Evolutionary conservation across 2,329 filamentous ascomycete genomes (phyloP), one percentile per base, ranked within the genome.

Genomic region (Colletotrichum falcatum): DNA sequence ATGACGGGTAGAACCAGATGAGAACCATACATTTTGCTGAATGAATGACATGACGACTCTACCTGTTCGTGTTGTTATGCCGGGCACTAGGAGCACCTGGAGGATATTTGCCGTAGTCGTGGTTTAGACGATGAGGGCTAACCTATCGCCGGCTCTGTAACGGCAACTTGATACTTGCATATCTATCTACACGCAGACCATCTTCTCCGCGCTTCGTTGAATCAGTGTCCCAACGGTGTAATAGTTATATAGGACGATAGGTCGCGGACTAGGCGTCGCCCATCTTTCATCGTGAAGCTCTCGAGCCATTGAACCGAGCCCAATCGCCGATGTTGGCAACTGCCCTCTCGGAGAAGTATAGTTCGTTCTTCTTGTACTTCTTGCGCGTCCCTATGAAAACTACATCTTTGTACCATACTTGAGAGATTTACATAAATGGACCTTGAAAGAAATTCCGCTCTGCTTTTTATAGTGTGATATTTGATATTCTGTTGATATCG

Each of bases 41-140:
- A 33, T 60, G 28, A 8, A 46, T 33, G 3, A 60, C 4, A 35
- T 60, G 56, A 14, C 39, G 28, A 35, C 56, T 30, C 46, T 35
- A 48, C 28, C 46, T 60, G 3, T 35, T 4, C 8, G 42, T 48
- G 6, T 30, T 6, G n/a, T 20, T 23, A 20, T 60, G 56, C 4
- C 42, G 39, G 20, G 26, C 18, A 18, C 48, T 2, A 14, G 42
- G 28, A n/a, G 30, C 2, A 33, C 56, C 39, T 33, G 18, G 8
- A 6, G 23, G 28, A 30, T 35, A 46, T 16, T 60, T 23, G 56
- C 56, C 39, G 56, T 46, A 33, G 39, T 46, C 39, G 56, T 60
- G 56, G 20, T 28, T 28, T 39, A 60, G n/a, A 60, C n/a, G 11
- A 46, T 26, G 5, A 60, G 28, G n/a, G n/a, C n/a, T n/a, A 46